These are phyloP conservation scores for Coemansia sp. DNA, from an alignment of 371 early-diverging fungal species.

Conservation along the genomic window DNA sequence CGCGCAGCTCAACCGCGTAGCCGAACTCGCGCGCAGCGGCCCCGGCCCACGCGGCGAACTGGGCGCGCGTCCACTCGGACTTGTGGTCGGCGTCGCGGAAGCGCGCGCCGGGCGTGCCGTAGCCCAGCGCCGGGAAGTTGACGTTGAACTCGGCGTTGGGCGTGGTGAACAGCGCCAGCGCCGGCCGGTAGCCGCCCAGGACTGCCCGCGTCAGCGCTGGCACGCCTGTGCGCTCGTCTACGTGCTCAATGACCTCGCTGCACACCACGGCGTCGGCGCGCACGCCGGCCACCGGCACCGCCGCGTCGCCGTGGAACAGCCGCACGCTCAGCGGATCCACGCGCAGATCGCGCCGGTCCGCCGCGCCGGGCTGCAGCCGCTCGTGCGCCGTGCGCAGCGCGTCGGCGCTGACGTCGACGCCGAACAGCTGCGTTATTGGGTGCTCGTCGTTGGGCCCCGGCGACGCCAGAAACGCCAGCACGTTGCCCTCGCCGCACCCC, in stretches of 20 bases:
- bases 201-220: conserved; percentile 58
- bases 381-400: conserved; percentile 53
- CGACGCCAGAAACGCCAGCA: conserved; percentile 59
- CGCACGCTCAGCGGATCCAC: conserved; percentile 54
- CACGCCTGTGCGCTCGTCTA: conserved; percentile 56
- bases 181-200: conserved; percentile 68
- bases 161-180: conserved; percentile 66
- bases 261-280: conserved; percentile 64
- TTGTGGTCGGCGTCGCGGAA: conserved; percentile 86
- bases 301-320: conserved; percentile 56
- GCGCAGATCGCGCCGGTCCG: conserved; percentile 56
- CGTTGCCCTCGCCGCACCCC: conserved; percentile 74
- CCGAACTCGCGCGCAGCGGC: conserved; percentile 59
- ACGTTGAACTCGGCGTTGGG: conserved; percentile 91
- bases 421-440: conserved; percentile 57
- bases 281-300: conserved; percentile 4
- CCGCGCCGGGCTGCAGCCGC: conserved; percentile 56
- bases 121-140: conserved; percentile 70
- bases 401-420: conserved; percentile 59
- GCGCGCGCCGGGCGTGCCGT: conserved; percentile 63
- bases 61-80: conserved; percentile 89
- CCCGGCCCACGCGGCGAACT: conserved; percentile 78
- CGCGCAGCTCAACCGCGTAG: conserved; percentile 65
- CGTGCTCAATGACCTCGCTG: conserved; percentile 79
- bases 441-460: conserved; percentile 45